Evolutionary conservation across 2,329 filamentous ascomycete genomes (phyloP), one percentile per base, ranked within the genome.

Genomic region (Calonectria crousiana): DNA sequence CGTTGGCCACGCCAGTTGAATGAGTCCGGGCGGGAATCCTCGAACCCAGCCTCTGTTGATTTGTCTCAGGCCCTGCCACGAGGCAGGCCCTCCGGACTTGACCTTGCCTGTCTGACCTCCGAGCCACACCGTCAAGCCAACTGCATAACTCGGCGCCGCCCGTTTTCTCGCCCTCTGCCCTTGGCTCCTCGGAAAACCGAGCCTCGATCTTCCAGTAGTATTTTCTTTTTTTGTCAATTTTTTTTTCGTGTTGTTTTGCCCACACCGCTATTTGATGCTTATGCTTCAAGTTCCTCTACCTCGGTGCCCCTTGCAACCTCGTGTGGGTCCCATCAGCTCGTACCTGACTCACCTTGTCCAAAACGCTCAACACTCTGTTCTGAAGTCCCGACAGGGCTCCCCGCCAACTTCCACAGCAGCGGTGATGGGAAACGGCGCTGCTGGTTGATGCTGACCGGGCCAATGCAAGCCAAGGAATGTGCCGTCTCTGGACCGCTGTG

Each of bases 211-310:
- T 51, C 10, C 34, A 18, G 38, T 26, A 18, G 30, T 13, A 34
- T 20, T 32, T n/a, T 56, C 30, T 56, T 53, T 53, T 53, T 56
- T n/a, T 6, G 20, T 20, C 6, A 20, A 6, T 28, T 18, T 30
- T 32, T 60, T 6, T 28, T 41, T 58, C 36, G 36, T 6, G n/a
- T n/a, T 36, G 16, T 58, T 32, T 58, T 58, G 76, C 58, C 78
- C 77, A 77, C 79, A 80, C 79, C 79, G 79, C 79, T 80, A 71
- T 80, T 80, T 80, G 73, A 77, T 73, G 26, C 67, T 76, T 68
- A 76, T 76, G 78, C 74, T 73, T 74, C 73, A 76, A 77, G 75
- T 76, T 75, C 52, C 62, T 71, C 53, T 65, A 69, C 71, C 74
- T 71, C 77, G 73, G 71, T 53, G n/a, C 30, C 64, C 58, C 49